A percentile compares a stretch with the other conserved stretches of the same genome.
Evolutionary conservation across 108 stramenopile genomes (phyloP).

Genomic region (Cyclotella sp.): DNA sequence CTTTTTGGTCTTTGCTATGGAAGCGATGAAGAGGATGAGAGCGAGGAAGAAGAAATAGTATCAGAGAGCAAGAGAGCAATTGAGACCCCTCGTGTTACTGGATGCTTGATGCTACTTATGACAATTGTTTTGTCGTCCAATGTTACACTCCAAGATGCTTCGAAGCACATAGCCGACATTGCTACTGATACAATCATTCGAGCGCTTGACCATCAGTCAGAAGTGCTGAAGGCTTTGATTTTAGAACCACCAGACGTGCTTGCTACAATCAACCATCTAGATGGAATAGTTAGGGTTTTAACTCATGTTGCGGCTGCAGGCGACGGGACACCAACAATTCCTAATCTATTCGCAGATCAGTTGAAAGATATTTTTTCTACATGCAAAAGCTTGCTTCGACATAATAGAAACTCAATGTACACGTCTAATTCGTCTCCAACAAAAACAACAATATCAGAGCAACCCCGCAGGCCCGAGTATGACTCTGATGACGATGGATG

Average conservation of each 20-base stretch:
- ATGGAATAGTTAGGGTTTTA: slow-evolving; percentile 40
- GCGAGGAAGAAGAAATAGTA: slow-evolving; percentile 6
- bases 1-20: slow-evolving; percentile 37
- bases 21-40: slow-evolving; percentile 34
- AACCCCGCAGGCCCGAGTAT: slow-evolving; percentile 4
- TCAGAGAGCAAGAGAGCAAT: background rate
- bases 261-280: slow-evolving; percentile 37
- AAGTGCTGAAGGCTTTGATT: slow-evolving; percentile 24
- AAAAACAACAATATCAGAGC: background rate
- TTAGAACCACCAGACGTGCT: slow-evolving; percentile 31
- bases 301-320: slow-evolving; percentile 24
- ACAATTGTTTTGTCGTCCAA: slow-evolving; percentile 31
- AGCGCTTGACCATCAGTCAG: slow-evolving; percentile 36
- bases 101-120: slow-evolving; percentile 35
- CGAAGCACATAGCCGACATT: slow-evolving; percentile 28
- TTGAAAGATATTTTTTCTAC: slow-evolving; percentile 37
- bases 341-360: slow-evolving; percentile 20
- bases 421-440: background rate
- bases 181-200: slow-evolving; percentile 27
- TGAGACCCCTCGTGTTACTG: slow-evolving; percentile 27
- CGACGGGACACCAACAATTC: slow-evolving; percentile 16
- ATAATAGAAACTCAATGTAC: slow-evolving; percentile 35
- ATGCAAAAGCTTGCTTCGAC: slow-evolving; percentile 34
- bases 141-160: slow-evolving; percentile 19
- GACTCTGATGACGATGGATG: slow-evolving; percentile 44